Evolutionary conservation across 805 yeast species (phyloP).

Genomic region (Pichia deserticola): DNA sequence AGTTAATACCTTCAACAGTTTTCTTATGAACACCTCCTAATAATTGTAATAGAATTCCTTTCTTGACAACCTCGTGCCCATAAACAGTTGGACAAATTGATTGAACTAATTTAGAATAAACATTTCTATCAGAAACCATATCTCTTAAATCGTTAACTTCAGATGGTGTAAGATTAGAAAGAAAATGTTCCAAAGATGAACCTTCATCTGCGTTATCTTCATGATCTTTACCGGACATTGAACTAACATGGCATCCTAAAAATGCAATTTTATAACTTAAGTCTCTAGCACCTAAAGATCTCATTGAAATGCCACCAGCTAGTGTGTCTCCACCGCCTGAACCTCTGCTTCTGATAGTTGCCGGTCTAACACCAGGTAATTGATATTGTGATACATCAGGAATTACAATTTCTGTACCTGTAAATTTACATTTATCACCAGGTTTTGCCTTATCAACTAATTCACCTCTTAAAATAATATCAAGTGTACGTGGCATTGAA

Average conservation of each 20-base stretch:
- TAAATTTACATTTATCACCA: slow-evolving; percentile 89
- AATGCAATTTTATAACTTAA: slow-evolving; percentile 88
- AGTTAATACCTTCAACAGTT: slow-evolving; percentile 87
- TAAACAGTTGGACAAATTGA: slow-evolving; percentile 94
- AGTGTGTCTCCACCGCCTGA: slow-evolving; percentile 44
- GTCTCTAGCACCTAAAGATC: slow-evolving; percentile 89
- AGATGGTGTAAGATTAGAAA: slow-evolving; percentile 68
- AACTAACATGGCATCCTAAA: slow-evolving; percentile 82
- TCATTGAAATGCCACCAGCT: slow-evolving; percentile 82
- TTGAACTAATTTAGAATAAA: slow-evolving; percentile 74
- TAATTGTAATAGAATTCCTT: slow-evolving; percentile 81
- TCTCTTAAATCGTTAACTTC: slow-evolving; percentile 79
- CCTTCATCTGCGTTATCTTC: slow-evolving; percentile 21
- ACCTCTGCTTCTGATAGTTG: slow-evolving; percentile 54
- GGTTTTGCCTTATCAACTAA: slow-evolving; percentile 95
- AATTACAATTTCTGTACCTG: slow-evolving; percentile 90
- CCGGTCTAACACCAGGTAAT: slow-evolving; percentile 89
- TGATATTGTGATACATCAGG: slow-evolving; percentile 95
- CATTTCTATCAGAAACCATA: slow-evolving; percentile 85
- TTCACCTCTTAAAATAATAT: slow-evolving; percentile 88
- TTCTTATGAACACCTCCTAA: slow-evolving; percentile 93
- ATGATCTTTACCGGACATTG: slow-evolving; percentile 35
- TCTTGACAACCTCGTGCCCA: slow-evolving; percentile 92
- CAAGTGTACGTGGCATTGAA: slow-evolving; percentile 96
- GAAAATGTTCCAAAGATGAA: slow-evolving; percentile 57